Base-by-base conservation (phyloP, 2,329 filamentous ascomycete species). In the Blastomyces parvus region DNA sequence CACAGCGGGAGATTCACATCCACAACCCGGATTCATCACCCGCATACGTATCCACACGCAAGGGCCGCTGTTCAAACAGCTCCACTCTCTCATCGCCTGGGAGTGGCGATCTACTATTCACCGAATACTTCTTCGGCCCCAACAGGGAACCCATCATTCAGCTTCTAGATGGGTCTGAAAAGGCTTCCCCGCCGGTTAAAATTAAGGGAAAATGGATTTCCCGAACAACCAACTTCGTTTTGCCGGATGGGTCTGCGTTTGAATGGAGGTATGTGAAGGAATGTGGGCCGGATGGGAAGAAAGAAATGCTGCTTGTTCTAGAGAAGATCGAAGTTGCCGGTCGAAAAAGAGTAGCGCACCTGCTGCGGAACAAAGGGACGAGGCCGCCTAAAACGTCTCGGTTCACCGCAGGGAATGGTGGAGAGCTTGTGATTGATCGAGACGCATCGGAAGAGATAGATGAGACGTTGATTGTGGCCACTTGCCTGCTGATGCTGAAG, bases 401-500 rank as follows among this genome's bases (percentile, higher is more conserved):
- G 53, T 72, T 67, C 60, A 73, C 67, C 30, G 77, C 77, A 3
- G 77, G 77, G 0, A 79, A 78, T 68, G 78, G 77, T 1, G 78
- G 76, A 0, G 70, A 76, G 60, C 71, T 88, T 36, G 70, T 87
- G 6, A 74, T 87, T 11, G 83, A 85, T 63, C 72, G 74, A 8
- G 70, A 81, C n/a, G 75, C 74, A 4, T 53, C 66, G 9, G 65
- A 66, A 30, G 63, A 68, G 14, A 60, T 82, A 64, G 75, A 74
- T 17, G 77, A 83, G 68, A 74, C 79, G n/a, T 65, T 86, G 25
- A 77, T 82, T 11, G 78, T 87, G 22, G 79, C 81, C 53, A 86
- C 82, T 19, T 84, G 81, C 64, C 67, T 88, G 63, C 72, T 81
- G 19, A 86, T 88, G 84, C 71, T 88, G 67, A 87, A 88, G 80